Conservation (phyloP, 495 filamentous ascomycete species). For the Talaromyces wortmannii region DNA sequence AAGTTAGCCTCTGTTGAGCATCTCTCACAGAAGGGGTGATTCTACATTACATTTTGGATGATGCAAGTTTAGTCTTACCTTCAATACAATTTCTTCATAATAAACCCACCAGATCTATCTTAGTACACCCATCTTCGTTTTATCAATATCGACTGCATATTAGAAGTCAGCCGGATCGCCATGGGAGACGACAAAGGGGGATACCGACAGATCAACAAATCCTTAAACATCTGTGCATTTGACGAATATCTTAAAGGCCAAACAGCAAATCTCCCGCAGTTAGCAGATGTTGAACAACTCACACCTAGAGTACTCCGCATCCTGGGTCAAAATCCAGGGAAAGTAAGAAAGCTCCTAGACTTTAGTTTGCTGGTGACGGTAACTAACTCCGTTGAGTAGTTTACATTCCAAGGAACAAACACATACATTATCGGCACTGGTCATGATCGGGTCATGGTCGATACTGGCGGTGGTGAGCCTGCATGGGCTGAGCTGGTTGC, state of each 20-base stretch:
- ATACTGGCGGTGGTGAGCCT: conserved; percentile 52
- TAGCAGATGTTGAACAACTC: conserved; percentile 31
- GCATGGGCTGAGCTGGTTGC: conserved; percentile 15
- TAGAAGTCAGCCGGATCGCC: background rate
- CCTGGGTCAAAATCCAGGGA: conserved; percentile 63
- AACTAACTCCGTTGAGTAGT: conserved; percentile 8
- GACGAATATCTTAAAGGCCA: conserved; percentile 35
- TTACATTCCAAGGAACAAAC: conserved; percentile 56
- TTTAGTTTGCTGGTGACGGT: background rate
- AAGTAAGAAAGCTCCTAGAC: conserved; percentile 25
- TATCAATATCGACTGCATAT: too few relatives aligned
- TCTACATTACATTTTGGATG: background rate
- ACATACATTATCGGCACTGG: conserved; percentile 73
- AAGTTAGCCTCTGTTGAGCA: background rate
- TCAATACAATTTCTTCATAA: too few relatives aligned
- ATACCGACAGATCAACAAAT: conserved; percentile 39
- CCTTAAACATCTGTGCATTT: conserved; percentile 35
- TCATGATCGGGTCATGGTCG: conserved; percentile 52
- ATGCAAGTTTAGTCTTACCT: background rate
- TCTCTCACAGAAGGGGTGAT: background rate
- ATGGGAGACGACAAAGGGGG: conserved; percentile 20
- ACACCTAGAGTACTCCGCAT: conserved; percentile 31
- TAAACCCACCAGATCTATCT: too few relatives aligned
- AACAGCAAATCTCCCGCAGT: conserved; percentile 17
- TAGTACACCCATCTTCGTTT: too few relatives aligned